Evolutionary conservation across 768 basidiomycete species (phyloP).

Genomic region (Rubroboletus pulcherrimus): DNA sequence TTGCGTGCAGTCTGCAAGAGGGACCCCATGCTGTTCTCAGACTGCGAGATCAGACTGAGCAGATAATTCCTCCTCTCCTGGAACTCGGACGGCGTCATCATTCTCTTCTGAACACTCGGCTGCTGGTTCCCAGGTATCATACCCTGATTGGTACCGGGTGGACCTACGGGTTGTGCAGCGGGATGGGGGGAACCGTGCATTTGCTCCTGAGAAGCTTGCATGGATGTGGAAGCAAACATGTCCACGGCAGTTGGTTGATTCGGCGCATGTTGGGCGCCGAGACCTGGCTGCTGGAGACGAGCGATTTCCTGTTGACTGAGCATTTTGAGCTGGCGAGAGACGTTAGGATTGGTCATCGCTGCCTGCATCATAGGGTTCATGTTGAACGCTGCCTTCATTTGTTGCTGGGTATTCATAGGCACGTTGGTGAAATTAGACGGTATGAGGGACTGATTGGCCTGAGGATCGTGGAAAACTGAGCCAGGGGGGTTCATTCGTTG

Average conservation of each 20-base stretch:
- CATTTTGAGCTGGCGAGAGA: conserved; percentile 41
- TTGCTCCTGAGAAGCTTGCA: conserved; percentile 37
- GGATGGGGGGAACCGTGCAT: conserved; percentile 51
- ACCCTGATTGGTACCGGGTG: conserved; percentile 20
- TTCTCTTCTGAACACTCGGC: conserved; percentile 25
- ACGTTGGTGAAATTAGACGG: conserved; percentile 39
- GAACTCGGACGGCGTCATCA: conserved; percentile 19
- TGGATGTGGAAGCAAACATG: conserved; percentile 46
- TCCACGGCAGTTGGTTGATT: conserved; percentile 40
- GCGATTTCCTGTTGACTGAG: conserved; percentile 40
- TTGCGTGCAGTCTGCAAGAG: conserved; percentile 11
- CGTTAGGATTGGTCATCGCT: conserved; percentile 26
- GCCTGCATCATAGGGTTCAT: conserved; percentile 39
- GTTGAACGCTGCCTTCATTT: conserved; percentile 28
- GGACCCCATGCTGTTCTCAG: conserved; percentile 10
- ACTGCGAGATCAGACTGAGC: conserved; percentile 3
- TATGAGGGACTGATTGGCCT: conserved; percentile 30
- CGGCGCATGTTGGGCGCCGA: conserved; percentile 34
- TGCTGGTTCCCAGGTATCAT: conserved; percentile 20
- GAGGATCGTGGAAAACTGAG: conserved; percentile 37
- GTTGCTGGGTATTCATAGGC: conserved; percentile 34
- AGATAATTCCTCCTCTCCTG: conserved; percentile 22
- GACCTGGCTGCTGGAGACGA: conserved; percentile 31
- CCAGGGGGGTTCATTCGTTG: conserved; percentile 38
- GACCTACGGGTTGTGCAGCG: conserved; percentile 19